Evolutionary conservation across 176 grass and related monocot species (phyloP).

Genomic region (Thalia dealbata): DNA sequence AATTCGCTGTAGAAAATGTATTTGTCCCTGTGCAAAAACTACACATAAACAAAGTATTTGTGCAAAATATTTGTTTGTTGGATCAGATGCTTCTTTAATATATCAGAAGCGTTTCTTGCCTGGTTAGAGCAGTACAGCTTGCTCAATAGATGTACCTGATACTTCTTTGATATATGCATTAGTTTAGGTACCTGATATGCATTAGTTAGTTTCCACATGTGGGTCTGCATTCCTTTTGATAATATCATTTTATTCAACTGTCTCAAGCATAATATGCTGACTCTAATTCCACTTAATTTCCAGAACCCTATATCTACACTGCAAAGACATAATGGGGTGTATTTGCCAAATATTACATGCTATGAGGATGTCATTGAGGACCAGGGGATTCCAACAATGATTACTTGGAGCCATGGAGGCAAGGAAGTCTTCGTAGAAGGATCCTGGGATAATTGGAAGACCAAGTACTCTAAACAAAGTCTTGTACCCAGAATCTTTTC

Average conservation of each 20-base stretch:
- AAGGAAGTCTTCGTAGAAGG: conserved; percentile 29
- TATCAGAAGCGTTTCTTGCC: too few relatives aligned
- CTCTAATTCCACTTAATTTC: not conserved
- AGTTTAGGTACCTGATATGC: too few relatives aligned
- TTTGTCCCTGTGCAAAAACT: not conserved
- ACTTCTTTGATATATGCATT: too few relatives aligned
- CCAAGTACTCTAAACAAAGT: conserved; percentile 9
- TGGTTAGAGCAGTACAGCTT: too few relatives aligned
- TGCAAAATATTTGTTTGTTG: not conserved
- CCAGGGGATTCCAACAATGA: conserved; percentile 29
- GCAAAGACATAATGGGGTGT: conserved; percentile 20
- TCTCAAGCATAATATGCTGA: not conserved
- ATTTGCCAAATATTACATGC: not conserved
- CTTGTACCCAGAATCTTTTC: not conserved
- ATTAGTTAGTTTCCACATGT: too few relatives aligned
- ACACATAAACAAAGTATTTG: not conserved
- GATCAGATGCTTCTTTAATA: not conserved
- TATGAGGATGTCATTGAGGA: conserved; percentile 14
- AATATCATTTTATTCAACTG: not conserved
- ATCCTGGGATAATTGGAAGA: conserved; percentile 37
- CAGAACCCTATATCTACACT: conserved; percentile 22
- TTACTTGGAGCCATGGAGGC: conserved; percentile 29
- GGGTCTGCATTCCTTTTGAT: too few relatives aligned
- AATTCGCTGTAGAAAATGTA: too few relatives aligned
- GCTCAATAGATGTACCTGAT: too few relatives aligned